phyloP scores from a whole-genome alignment of 2,329 filamentous ascomycete genomes.

The Trichoderma endophyticum region DNA sequence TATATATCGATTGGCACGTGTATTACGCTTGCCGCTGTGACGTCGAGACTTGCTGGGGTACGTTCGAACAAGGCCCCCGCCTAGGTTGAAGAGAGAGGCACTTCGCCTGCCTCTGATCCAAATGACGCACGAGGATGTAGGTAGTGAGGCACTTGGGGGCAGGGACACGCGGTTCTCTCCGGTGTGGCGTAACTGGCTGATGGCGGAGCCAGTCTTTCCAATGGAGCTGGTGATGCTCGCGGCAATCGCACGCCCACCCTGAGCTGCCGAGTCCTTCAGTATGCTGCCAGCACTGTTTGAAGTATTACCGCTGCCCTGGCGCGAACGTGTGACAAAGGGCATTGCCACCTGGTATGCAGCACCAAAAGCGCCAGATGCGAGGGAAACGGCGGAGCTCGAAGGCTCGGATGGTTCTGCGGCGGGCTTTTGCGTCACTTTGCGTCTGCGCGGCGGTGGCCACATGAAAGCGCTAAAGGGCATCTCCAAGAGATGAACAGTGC shows the following conservation, averaged over 20 bases:
- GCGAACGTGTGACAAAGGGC: constrained; percentile 54
- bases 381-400: constrained; percentile 57
- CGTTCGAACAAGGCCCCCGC: constrained; percentile 62
- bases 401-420: constrained; percentile 48
- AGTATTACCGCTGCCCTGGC: constrained; percentile 45
- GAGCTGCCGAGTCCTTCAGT: constrained; percentile 60
- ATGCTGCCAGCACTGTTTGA: constrained; percentile 39
- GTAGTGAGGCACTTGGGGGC: constrained; percentile 52
- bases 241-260: constrained; percentile 69
- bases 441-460: constrained; percentile 73
- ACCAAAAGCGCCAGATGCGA: constrained; percentile 67
- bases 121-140: constrained; percentile 58
- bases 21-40: constrained; percentile 49
- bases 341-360: constrained; percentile 68
- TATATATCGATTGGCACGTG: constrained; percentile 56
- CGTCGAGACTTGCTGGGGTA: constrained; percentile 59
- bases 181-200: constrained; percentile 69
- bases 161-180: constrained; percentile 72
- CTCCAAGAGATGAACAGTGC: constrained; percentile 91
- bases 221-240: constrained; percentile 72
- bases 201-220: constrained; percentile 66
- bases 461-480: constrained; percentile 78
- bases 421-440: constrained; percentile 43
- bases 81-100: constrained; percentile 62
- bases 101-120: constrained; percentile 63